Evolutionary conservation across 768 basidiomycete species (phyloP).

Genomic region (Boletus fagicola): DNA sequence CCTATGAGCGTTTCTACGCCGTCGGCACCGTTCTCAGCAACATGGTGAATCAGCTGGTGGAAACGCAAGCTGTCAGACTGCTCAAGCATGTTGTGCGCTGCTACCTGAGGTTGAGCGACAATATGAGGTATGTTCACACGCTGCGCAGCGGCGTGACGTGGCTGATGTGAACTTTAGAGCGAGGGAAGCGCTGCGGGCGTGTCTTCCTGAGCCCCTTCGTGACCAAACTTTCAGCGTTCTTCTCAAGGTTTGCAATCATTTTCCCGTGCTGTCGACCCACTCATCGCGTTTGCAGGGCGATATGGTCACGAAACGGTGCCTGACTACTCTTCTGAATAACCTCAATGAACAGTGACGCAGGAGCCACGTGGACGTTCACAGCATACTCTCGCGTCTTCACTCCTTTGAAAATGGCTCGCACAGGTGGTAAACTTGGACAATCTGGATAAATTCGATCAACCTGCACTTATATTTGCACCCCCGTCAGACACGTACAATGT

Average conservation of each 20-base stretch:
- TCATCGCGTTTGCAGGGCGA: constrained; percentile 63
- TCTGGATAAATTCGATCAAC: constrained; percentile 29
- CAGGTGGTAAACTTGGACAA: constrained; percentile 30
- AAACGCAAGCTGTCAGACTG: constrained; percentile 94
- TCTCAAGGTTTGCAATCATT: constrained; percentile 63
- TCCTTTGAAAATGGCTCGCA: constrained; percentile 18
- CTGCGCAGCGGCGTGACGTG: constrained; percentile 4
- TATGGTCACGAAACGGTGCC: constrained; percentile 95
- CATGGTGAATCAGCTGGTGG: constrained; percentile 98
- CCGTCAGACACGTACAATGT: constrained; percentile 28
- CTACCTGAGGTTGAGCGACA: constrained; percentile 94
- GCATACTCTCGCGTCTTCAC: constrained; percentile 6
- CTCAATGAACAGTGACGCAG: constrained; percentile 60
- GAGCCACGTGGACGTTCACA: constrained; percentile 1
- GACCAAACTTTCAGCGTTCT: constrained; percentile 91
- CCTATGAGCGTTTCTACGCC: constrained; percentile 99
- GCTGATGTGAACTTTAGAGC: constrained; percentile 53
- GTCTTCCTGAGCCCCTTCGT: constrained; percentile 91
- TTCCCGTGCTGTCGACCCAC: neutral
- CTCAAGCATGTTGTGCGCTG: constrained; percentile 98
- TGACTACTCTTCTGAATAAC: constrained; percentile 87
- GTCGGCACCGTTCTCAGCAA: constrained; percentile 98
- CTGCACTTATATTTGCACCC: constrained; percentile 31
- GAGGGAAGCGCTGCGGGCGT: constrained; percentile 91
- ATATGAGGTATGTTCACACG: constrained; percentile 66